Base-by-base conservation (phyloP, 2,329 filamentous ascomycete species). In the Arthrobotrys entomopaga region DNA sequence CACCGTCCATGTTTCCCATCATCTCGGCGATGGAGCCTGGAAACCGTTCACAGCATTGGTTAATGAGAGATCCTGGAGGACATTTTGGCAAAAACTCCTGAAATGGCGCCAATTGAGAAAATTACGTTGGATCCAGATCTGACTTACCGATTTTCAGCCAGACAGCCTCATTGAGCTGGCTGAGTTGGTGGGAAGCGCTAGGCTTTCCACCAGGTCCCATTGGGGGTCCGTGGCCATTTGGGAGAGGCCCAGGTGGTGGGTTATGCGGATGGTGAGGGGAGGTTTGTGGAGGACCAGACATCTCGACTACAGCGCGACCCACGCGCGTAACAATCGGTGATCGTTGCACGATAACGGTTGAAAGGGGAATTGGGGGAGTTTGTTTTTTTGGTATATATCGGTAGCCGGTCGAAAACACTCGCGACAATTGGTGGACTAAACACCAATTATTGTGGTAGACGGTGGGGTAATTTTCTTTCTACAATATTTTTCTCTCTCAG, bases 111-210 rank as follows among this genome's bases (percentile, higher is more conserved):
- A 58, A 59, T 67, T 65, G 54, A 43, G 53, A 46, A 29, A 42
- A 54, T 60, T 67, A 50, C 34, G 67, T 61, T 60, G 29, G 29
- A 5, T 7, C 29, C 15, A 15, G 26, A 53, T 54, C 38, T 24
- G 46, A 82, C 88, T 77, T 89, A 97, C 93, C 94, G 78, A 98
- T 91, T 81, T 95, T 91, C 80, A 96, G 86, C 94, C 94, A 98
- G 65, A 96, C 89, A 56, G 87, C 86, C 83, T 98, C 94, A 79
- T 96, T 98, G 80, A 94, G 87, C 5, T 87, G 84, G 4, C 88
- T 86, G 61, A 97, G 87, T 80, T 92, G 90, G 78, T 93, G 90
- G 78, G 90, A 88, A 20, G 91, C 86, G 57, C 87, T 85, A 77
- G 86, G 84, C 78, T 87, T 88, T 40, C 40, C 49, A n/a, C 65